A percentile compares a stretch with the other conserved stretches of the same genome.
Evolutionary conservation across 768 basidiomycete species (phyloP).

Genomic region (Tylopilus sp.): DNA sequence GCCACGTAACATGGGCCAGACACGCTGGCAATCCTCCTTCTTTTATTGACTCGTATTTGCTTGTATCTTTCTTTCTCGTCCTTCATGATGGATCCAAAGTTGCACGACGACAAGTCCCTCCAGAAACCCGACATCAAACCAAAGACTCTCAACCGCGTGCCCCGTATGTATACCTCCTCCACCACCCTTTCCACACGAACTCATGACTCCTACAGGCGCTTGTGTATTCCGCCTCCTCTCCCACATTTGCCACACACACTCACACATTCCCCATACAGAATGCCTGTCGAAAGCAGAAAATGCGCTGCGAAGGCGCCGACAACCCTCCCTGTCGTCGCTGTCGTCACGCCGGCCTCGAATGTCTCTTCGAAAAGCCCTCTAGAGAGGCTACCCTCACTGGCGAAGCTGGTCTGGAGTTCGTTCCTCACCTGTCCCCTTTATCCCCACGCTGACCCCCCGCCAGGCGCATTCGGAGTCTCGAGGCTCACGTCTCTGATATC

Average conservation of each 20-base stretch:
- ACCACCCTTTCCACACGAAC: conserved; percentile 4
- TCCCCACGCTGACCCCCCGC: conserved; percentile 14
- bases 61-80: conserved; percentile 1
- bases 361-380: conserved; percentile 92
- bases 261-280: conserved; percentile 50
- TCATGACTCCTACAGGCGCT: conserved; percentile 51
- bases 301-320: conserved; percentile 96
- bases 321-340: conserved; percentile 96
- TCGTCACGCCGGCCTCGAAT: conserved; percentile 83
- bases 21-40: not conserved
- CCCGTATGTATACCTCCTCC: conserved; percentile 51
- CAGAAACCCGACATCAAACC: conserved; percentile 68
- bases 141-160: conserved; percentile 82
- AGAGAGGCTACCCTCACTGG: conserved; percentile 83
- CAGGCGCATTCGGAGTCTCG: conserved; percentile 89
- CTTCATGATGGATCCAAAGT: conserved; percentile 36
- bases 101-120: conserved; percentile 25
- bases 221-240: conserved; percentile 49
- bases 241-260: conserved; percentile 11
- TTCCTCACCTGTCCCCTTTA: conserved; percentile 10
- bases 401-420: conserved; percentile 87
- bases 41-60: conserved; percentile 22
- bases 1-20: conserved; percentile 4
- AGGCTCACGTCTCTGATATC: conserved; percentile 82
- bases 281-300: conserved; percentile 95